Base-by-base conservation (phyloP, 2,329 filamentous ascomycete species). In the Phialemonium atrogriseum region DNA sequence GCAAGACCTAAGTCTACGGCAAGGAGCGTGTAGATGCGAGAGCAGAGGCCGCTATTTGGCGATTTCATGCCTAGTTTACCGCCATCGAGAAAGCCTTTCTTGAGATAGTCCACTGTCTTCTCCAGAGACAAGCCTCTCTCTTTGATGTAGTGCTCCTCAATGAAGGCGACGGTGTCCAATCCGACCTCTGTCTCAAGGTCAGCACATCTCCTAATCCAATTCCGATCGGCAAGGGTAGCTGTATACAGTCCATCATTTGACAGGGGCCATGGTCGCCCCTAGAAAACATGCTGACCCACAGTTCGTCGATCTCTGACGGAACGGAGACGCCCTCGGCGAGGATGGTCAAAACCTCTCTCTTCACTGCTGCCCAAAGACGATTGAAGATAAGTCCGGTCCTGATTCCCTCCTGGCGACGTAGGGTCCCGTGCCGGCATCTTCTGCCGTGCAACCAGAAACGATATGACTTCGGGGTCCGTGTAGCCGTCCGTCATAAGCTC, bases 371-470 rank as follows among this genome's bases (percentile, higher is more conserved):
- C 69, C 70, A 75, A 0, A 74, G 46, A 0, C 70, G 62, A 33
- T 74, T 73, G 42, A 71, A 68, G 21, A 75, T 64, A 38, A 73
- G 66, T 0, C 70, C 64, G 0, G 67, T 70, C n/a, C n/a, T 0
- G 66, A 70, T 38, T 73, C 61, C 29, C 60, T 64, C 6, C 54
- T 42, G 1, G 66, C 65, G n/a, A 51, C 40, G 14, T 59, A 56
- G 0, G 66, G 66, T 3, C 52, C 43, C 19, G 60, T 56, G 0
- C 57, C 66, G 3, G 52, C 55, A n/a, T 60, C 58, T 44, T 42
- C 4, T 56, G 57, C 21, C 54, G 49, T 11, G 60, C 49, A 3
- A 50, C 50, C 25, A 73, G 38, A 37, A 70, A 70, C 0, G 57
- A 52, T 27, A 73, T 60, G 5, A 72, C 57, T 2, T 40, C 48